Evolutionary conservation across 2,329 filamentous ascomycete genomes (phyloP).

Genomic region (Paraphaeosphaeria minitans): DNA sequence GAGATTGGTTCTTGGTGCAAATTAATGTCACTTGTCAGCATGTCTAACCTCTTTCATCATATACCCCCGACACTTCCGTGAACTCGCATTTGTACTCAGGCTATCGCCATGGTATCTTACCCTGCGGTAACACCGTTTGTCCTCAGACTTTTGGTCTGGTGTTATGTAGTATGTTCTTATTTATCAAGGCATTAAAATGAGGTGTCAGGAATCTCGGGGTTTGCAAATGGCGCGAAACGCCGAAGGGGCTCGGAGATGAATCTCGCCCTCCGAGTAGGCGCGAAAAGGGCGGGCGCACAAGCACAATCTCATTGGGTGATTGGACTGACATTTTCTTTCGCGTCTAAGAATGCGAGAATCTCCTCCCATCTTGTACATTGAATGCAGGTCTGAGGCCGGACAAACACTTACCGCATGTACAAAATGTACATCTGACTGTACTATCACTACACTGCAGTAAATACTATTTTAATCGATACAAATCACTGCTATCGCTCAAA

Average conservation of each 20-base stretch:
- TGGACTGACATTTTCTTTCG: too few relatives aligned
- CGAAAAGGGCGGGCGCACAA: background rate
- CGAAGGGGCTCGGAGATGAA: constrained; percentile 2
- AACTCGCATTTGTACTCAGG: too few relatives aligned
- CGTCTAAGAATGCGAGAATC: background rate
- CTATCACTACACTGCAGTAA: background rate
- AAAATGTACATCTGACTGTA: background rate
- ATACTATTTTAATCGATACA: background rate
- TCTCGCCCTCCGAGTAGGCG: background rate
- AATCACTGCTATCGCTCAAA: background rate
- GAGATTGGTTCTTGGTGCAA: background rate
- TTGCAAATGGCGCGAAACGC: background rate
- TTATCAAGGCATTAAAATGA: too few relatives aligned
- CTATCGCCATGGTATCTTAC: too few relatives aligned
- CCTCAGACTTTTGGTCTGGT: too few relatives aligned
- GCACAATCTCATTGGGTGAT: background rate
- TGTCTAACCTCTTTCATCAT: too few relatives aligned
- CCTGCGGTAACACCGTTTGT: too few relatives aligned
- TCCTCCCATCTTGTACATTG: background rate
- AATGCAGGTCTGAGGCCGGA: background rate
- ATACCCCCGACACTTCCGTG: too few relatives aligned
- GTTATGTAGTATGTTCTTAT: too few relatives aligned
- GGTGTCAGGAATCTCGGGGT: background rate
- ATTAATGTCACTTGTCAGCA: background rate
- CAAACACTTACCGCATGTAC: background rate